phyloP scores from a whole-genome alignment of 306 rosid genomes.

The Carpinus viminea region DNA sequence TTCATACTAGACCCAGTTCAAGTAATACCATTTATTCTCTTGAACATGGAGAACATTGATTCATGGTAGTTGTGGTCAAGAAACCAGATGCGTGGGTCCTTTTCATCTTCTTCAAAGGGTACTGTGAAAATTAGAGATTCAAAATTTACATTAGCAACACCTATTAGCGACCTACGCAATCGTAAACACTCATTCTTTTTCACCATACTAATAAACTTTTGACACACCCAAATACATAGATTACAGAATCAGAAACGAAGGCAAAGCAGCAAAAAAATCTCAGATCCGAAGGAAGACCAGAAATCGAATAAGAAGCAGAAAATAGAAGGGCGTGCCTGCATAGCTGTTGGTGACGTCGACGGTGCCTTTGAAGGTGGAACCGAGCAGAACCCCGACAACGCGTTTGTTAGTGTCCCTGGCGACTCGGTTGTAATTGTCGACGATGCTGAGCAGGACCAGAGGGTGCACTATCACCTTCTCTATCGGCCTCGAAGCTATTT shows the following conservation, averaged over 20 bases:
- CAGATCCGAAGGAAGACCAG: not conserved
- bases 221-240: too few relatives aligned
- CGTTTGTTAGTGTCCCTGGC: slow-evolving; percentile 86
- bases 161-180: not conserved
- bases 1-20: not conserved
- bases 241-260: too few relatives aligned
- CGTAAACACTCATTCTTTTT: not conserved
- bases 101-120: slow-evolving; percentile 94
- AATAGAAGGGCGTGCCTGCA: slow-evolving; percentile 47
- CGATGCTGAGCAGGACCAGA: slow-evolving; percentile 81
- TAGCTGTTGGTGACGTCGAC: slow-evolving; percentile 89
- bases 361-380: slow-evolving; percentile 76
- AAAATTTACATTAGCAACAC: not conserved
- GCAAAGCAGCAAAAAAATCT: not conserved
- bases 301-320: not conserved
- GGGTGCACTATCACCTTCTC: slow-evolving; percentile 94
- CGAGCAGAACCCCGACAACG: slow-evolving; percentile 84
- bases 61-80: slow-evolving; percentile 95
- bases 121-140: slow-evolving; percentile 39
- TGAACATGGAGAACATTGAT: slow-evolving; percentile 91
- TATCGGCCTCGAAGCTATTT: slow-evolving; percentile 60
- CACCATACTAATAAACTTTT: too few relatives aligned
- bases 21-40: slow-evolving; percentile 81
- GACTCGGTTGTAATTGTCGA: slow-evolving; percentile 85
- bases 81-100: slow-evolving; percentile 91